Conservation (phyloP, 1,139 yeast species). For the Pichia sp. region DNA sequence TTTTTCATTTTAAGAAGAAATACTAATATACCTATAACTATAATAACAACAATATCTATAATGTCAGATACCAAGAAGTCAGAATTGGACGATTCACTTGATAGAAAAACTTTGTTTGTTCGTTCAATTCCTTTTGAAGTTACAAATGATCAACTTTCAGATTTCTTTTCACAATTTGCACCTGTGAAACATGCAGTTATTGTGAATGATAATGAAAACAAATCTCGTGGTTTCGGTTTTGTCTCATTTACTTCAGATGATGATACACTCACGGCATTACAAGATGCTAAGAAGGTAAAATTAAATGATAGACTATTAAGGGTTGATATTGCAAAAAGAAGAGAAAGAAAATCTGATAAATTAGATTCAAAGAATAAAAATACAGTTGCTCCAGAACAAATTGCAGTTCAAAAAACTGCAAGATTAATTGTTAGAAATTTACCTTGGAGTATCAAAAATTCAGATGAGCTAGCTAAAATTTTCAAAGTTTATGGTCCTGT, state of each 20-base stretch:
- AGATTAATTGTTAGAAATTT: slow-evolving; percentile 83
- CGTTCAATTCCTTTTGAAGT: slow-evolving; percentile 78
- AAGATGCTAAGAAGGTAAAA: slow-evolving; percentile 53
- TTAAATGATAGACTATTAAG: slow-evolving; percentile 62
- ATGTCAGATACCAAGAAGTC: slow-evolving; percentile 7
- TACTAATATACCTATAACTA: too few relatives aligned
- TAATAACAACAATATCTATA: too few relatives aligned
- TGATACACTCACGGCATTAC: slow-evolving; percentile 74
- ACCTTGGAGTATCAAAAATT: slow-evolving; percentile 92
- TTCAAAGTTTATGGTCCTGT: slow-evolving; percentile 83
- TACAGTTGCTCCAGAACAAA: slow-evolving; percentile 17
- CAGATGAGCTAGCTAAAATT: slow-evolving; percentile 60
- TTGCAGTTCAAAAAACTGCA: slow-evolving; percentile 37
- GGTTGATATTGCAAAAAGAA: slow-evolving; percentile 85
- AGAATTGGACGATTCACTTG: slow-evolving; percentile 31
- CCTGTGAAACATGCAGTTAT: slow-evolving; percentile 95
- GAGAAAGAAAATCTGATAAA: slow-evolving; percentile 50
- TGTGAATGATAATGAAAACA: slow-evolving; percentile 69
- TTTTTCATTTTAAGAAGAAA: too few relatives aligned
- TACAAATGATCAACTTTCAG: slow-evolving; percentile 72
- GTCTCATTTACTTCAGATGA: slow-evolving; percentile 84
- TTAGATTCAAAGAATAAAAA: slow-evolving; percentile 1
- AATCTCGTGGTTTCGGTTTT: slow-evolving; percentile 92
- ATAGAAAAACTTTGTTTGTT: slow-evolving; percentile 70
- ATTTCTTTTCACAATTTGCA: slow-evolving; percentile 82